phyloP scores from a whole-genome alignment of 306 rosid genomes.

The Ceratonia siliqua region DNA sequence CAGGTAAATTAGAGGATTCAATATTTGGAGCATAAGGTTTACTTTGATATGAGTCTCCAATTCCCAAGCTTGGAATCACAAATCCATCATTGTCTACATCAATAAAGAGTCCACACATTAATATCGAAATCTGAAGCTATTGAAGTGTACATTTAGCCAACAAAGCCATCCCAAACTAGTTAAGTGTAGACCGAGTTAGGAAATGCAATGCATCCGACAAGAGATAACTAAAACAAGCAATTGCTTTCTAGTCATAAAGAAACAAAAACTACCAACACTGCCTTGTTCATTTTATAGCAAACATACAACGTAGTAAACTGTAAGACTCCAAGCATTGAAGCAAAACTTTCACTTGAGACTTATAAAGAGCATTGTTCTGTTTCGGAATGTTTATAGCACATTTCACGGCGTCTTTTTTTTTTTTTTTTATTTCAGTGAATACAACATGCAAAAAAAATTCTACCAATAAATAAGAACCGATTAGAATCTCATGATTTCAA shows the following conservation, averaged over 20 bases:
- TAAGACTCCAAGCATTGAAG: neutral
- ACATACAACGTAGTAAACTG: neutral
- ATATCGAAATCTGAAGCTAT: neutral
- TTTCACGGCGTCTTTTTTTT: neutral
- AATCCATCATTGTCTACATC: slow-evolving; percentile 86
- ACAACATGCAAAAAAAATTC: neutral
- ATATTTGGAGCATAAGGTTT: slow-evolving; percentile 43
- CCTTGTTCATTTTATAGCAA: neutral
- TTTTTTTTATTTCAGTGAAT: neutral
- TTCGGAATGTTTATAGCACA: neutral
- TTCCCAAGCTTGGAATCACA: slow-evolving; percentile 93
- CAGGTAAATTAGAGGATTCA: slow-evolving; percentile 66
- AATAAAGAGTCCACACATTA: slow-evolving; percentile 23
- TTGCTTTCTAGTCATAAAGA: neutral
- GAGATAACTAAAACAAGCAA: slow-evolving; percentile 10
- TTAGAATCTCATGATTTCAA: neutral
- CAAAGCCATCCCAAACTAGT: neutral
- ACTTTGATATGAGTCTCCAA: slow-evolving; percentile 53
- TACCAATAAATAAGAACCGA: neutral
- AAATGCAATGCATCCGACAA: neutral
- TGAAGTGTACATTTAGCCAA: neutral
- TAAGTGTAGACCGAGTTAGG: neutral
- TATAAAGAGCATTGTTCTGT: neutral
- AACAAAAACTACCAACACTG: neutral
- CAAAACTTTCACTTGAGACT: neutral